Evolutionary conservation across 2,329 filamentous ascomycete genomes (phyloP).

Genomic region (Stemphylium vesicarium): DNA sequence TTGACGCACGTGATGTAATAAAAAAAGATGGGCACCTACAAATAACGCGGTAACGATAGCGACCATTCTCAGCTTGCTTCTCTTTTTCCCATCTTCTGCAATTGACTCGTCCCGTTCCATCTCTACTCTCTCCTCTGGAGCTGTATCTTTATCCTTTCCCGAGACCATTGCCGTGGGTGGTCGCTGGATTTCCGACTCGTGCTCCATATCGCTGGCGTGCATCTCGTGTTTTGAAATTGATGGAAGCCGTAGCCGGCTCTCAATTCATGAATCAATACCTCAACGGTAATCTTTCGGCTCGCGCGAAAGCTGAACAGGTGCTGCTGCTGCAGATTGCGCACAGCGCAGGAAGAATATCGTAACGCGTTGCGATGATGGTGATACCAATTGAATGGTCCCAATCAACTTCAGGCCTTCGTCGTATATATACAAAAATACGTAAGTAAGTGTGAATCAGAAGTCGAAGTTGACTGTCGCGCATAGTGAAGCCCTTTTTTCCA

Average conservation of each 20-base stretch:
- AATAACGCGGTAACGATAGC: conserved; percentile 44
- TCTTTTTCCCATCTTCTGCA: conserved; percentile 18
- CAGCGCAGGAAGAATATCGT: too few relatives aligned
- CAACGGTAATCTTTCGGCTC: neutral
- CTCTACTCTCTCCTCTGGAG: neutral
- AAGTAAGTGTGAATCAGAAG: neutral
- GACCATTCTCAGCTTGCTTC: conserved; percentile 34
- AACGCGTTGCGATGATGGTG: too few relatives aligned
- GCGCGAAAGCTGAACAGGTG: neutral
- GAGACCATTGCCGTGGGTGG: neutral
- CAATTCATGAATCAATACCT: too few relatives aligned
- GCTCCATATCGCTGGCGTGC: neutral
- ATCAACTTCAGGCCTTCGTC: too few relatives aligned
- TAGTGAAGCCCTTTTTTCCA: conserved; percentile 7
- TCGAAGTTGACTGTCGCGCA: neutral
- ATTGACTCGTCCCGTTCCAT: conserved; percentile 1
- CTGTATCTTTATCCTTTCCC: neutral
- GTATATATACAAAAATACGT: neutral
- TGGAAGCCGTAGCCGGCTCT: too few relatives aligned
- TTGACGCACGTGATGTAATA: neutral
- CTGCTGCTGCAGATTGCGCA: too few relatives aligned
- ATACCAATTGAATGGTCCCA: too few relatives aligned
- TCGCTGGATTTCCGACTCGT: neutral
- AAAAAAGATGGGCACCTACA: conserved; percentile 25
- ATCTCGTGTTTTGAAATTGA: too few relatives aligned